Evolutionary conservation across 2,329 filamentous ascomycete species (phyloP).

Genomic region (Fusarium kyushuense): DNA sequence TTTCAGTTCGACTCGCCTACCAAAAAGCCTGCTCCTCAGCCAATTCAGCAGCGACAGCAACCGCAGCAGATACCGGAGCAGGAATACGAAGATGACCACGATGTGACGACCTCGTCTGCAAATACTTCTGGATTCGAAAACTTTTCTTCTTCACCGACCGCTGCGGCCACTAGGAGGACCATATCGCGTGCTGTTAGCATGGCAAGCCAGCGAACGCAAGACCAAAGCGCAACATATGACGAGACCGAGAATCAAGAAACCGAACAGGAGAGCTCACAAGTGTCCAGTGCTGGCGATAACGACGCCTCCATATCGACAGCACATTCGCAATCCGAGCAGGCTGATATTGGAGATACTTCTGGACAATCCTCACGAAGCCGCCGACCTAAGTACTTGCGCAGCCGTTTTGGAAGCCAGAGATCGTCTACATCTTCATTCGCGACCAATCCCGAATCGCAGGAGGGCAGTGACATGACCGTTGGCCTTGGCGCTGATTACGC

Average conservation of each 20-base stretch:
- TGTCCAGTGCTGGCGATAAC: slow-evolving; percentile 49
- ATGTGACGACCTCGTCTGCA: slow-evolving; percentile 50
- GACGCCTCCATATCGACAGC: slow-evolving; percentile 50
- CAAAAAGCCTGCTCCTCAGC: slow-evolving; percentile 49
- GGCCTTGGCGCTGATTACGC: slow-evolving; percentile 79
- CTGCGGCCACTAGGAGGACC: slow-evolving; percentile 65
- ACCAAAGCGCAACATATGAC: slow-evolving; percentile 45
- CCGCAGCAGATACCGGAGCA: neutral
- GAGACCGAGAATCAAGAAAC: slow-evolving; percentile 43
- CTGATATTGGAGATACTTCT: slow-evolving; percentile 61
- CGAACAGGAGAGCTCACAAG: slow-evolving; percentile 49
- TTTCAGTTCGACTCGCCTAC: slow-evolving; percentile 66
- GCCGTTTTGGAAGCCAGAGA: slow-evolving; percentile 67
- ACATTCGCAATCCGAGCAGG: slow-evolving; percentile 48
- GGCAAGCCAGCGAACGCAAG: slow-evolving; percentile 51
- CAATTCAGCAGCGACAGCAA: slow-evolving; percentile 27
- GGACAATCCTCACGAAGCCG: slow-evolving; percentile 61
- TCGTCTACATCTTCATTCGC: slow-evolving; percentile 71
- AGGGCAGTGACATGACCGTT: slow-evolving; percentile 80
- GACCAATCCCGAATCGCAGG: slow-evolving; percentile 65
- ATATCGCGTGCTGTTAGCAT: slow-evolving; percentile 65
- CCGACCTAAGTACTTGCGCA: slow-evolving; percentile 70
- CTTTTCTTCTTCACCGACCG: slow-evolving; percentile 68
- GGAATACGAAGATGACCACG: slow-evolving; percentile 35
- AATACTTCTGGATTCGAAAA: slow-evolving; percentile 65